These are phyloP conservation scores for Zea luxurians DNA, from an alignment of 176 grass and related monocot genomes.

Conservation along the genomic window DNA sequence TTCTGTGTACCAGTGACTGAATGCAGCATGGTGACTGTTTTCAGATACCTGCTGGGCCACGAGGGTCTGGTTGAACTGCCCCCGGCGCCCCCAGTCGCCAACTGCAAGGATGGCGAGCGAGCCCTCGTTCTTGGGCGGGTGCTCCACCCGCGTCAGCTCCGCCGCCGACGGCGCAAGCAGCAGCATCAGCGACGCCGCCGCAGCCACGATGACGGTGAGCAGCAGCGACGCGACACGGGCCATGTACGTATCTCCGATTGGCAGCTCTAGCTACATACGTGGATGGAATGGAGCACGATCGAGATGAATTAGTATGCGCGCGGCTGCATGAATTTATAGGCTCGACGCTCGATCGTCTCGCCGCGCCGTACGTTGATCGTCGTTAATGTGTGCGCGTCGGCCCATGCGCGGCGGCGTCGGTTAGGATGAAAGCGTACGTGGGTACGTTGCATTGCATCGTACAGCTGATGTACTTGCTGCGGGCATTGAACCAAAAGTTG, in stretches of 20 bases:
- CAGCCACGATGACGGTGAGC: not conserved
- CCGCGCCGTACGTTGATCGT: not conserved
- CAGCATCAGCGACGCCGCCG: not conserved
- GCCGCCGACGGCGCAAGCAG: not conserved
- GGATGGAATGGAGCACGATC: too few species aligned
- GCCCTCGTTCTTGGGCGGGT: conserved; percentile 49
- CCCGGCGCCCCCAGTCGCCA: conserved; percentile 71
- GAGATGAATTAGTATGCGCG: too few species aligned
- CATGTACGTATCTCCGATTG: not conserved
- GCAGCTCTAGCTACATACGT: not conserved
- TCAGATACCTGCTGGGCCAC: conserved; percentile 59
- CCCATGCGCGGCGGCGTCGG: not conserved
- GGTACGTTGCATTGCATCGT: not conserved
- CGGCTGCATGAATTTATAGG: not conserved
- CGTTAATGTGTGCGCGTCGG: not conserved
- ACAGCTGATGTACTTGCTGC: not conserved
- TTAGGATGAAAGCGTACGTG: not conserved
- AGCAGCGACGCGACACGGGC: not conserved
- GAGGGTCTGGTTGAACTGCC: conserved; percentile 70
- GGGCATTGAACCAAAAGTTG: conserved; percentile 28
- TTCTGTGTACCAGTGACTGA: too few species aligned
- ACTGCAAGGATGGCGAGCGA: conserved; percentile 57
- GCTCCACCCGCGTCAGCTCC: conserved; percentile 57
- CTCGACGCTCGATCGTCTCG: too few species aligned
- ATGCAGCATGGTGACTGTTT: too few species aligned